phyloP scores from a whole-genome alignment of 1,284 basidiomycete genomes.

The Cutaneotrichosporon cavernicola region DNA sequence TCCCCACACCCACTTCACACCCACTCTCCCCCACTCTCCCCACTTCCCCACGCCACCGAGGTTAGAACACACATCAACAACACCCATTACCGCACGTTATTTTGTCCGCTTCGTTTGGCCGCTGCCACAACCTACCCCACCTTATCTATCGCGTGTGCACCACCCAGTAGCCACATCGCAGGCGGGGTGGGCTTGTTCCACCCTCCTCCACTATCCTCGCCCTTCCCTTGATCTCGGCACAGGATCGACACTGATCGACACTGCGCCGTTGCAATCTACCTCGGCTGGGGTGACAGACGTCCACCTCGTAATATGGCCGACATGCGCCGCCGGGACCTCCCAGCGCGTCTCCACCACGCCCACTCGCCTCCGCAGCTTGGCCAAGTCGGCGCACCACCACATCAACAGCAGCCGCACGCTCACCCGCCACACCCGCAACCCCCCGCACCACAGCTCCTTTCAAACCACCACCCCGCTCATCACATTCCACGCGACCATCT shows the following conservation, averaged over 20 bases:
- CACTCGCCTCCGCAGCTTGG: neutral
- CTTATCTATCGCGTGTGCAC: neutral
- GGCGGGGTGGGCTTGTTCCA: neutral
- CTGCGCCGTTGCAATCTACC: neutral
- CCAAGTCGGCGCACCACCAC: neutral
- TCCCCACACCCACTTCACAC: neutral
- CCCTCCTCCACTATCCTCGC: neutral
- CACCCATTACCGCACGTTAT: neutral
- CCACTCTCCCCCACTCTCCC: neutral
- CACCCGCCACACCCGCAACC: neutral
- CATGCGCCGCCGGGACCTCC: slow-evolving; percentile 4
- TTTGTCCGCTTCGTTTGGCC: neutral
- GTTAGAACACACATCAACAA: neutral
- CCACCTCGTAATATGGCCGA: neutral
- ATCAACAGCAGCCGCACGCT: neutral
- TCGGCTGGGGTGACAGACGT: neutral
- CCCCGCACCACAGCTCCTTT: neutral
- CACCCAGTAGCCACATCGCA: neutral
- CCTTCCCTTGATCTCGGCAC: neutral
- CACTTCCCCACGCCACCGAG: neutral
- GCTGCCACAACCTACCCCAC: neutral
- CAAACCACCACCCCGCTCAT: neutral
- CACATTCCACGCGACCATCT: neutral
- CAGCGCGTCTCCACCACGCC: neutral
- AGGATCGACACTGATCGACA: neutral